phyloP scores from a whole-genome alignment of 208 protist genomes.

The Leptomonas pyrrhocoris region DNA sequence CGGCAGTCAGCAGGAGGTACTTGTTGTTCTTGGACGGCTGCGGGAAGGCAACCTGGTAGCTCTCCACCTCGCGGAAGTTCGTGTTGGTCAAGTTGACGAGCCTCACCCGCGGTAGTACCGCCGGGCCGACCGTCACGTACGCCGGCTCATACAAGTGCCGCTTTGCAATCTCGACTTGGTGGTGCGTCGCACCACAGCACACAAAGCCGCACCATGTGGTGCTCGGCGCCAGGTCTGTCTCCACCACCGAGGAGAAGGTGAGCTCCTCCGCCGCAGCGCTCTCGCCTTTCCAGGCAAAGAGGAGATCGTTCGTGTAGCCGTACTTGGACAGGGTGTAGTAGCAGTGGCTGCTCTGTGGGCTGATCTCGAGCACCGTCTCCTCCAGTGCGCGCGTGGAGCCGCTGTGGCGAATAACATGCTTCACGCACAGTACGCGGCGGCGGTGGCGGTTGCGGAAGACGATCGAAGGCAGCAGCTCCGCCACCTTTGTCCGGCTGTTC shows the following conservation, averaged over 20 bases:
- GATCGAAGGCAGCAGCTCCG: slow-evolving; percentile 31
- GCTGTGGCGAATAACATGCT: slow-evolving; percentile 29
- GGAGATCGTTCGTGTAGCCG: slow-evolving; percentile 44
- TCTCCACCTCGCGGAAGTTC: slow-evolving; percentile 37
- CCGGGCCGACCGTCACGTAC: slow-evolving; percentile 45
- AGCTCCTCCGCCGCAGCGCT: neutral
- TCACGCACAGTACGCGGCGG: slow-evolving; percentile 26
- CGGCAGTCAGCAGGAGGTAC: slow-evolving; percentile 36
- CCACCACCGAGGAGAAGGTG: slow-evolving; percentile 27
- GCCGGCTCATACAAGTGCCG: slow-evolving; percentile 48
- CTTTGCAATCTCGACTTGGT: slow-evolving; percentile 36
- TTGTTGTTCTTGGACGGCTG: slow-evolving; percentile 35
- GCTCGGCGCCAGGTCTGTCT: slow-evolving; percentile 39
- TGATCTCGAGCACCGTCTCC: slow-evolving; percentile 25
- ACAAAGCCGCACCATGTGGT: slow-evolving; percentile 51
- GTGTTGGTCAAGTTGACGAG: slow-evolving; percentile 54
- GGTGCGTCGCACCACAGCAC: slow-evolving; percentile 24
- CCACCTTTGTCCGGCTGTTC: slow-evolving; percentile 9
- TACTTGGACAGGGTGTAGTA: slow-evolving; percentile 39
- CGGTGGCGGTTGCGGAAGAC: slow-evolving; percentile 33
- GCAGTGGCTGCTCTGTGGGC: slow-evolving; percentile 19
- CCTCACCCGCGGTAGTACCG: slow-evolving; percentile 40
- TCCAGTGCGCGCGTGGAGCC: slow-evolving; percentile 15
- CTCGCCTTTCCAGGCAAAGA: slow-evolving; percentile 37
- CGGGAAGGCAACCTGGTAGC: slow-evolving; percentile 31